phyloP scores from a whole-genome alignment of 768 basidiomycete genomes.

The Cystofilobasidium ferigula region DNA sequence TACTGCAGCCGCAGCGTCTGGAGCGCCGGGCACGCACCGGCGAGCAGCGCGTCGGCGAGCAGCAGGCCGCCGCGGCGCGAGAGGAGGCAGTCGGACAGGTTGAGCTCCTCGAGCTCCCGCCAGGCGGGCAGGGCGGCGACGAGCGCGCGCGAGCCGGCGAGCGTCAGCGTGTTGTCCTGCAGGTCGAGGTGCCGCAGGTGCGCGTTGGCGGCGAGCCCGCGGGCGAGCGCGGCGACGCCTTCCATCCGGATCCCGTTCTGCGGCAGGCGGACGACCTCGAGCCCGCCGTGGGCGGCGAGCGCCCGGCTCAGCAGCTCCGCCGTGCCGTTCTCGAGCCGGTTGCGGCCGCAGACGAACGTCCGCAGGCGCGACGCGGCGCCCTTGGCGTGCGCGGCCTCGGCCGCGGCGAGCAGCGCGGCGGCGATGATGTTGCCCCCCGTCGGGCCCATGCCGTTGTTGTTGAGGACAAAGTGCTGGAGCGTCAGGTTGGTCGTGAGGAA shows the following conservation, averaged over 20 bases:
- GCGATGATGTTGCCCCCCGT: slow-evolving; percentile 77
- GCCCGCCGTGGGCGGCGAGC: slow-evolving; percentile 62
- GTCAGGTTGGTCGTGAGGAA: slow-evolving; percentile 72
- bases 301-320: slow-evolving; percentile 75
- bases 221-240: slow-evolving; percentile 68
- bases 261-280: slow-evolving; percentile 82
- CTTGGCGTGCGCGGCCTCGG: slow-evolving; percentile 53
- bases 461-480: slow-evolving; percentile 74
- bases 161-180: slow-evolving; percentile 59
- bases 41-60: slow-evolving; percentile 51
- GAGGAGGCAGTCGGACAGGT: slow-evolving; percentile 85
- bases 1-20: slow-evolving; percentile 75
- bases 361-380: slow-evolving; percentile 58
- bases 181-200: slow-evolving; percentile 69
- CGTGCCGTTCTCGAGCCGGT: slow-evolving; percentile 85
- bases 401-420: slow-evolving; percentile 66
- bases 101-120: slow-evolving; percentile 62
- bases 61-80: slow-evolving; percentile 65
- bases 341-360: slow-evolving; percentile 82
- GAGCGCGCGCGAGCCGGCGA: slow-evolving; percentile 51
- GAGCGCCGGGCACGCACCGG: slow-evolving; percentile 63
- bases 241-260: slow-evolving; percentile 95
- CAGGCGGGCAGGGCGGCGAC: slow-evolving; percentile 57
- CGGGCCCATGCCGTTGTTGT: slow-evolving; percentile 93
- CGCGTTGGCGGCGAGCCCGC: slow-evolving; percentile 58